Base-by-base conservation (phyloP, 2,329 filamentous ascomycete species). In the Fusarium subglutinans region DNA sequence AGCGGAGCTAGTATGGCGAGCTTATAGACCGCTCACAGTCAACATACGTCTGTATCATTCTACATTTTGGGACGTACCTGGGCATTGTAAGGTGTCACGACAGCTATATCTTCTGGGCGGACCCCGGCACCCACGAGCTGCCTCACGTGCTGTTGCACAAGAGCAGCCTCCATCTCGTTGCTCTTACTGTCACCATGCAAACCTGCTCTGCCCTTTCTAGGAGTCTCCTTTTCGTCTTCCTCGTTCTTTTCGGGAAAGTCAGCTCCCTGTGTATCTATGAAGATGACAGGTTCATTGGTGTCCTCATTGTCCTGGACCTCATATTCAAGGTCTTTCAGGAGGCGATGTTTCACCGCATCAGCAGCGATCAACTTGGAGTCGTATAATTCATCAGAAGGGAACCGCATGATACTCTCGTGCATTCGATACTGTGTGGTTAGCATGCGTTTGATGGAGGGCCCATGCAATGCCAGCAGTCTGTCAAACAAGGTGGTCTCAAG, bases 371-470 rank as follows among this genome's bases (percentile, higher is more conserved):
- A 89, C 77, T 92, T 92, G 5, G 89, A 90, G 69, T 94, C 94
- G 83, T 99, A 99, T 17, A 98, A 87, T 80, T 96, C 92, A 70
- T 93, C 89, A 1, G 96, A 98, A 1, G 96, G 96, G 78, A 98
- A 99, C 12, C 90, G 89, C 95, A 98, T 98, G 78, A 99, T 98
- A 61, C 87, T 91, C 79, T 97, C 93, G 80, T 99, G 95, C 96
- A 99, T 99, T 43, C 96, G 94, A 82, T 99, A 99, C 84, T 99
- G 96, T 9, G 93, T 97, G 8, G 94, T 98, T 30, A 99, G 89
- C 94, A 98, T 98, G 58, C 93, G 88, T 85, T 98, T 98, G 84
- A 99, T 95, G 9, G 86, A 86, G 3, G 91, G 84, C 2, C 96
- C 96, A 80, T 99, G 94, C 22, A 98, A 86, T 10, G 88, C 87